A percentile compares a stretch with the other conserved stretches of the same genome.
phyloP scores from a whole-genome alignment of 2,329 filamentous ascomycete species.

The Nigrospora oryzae region DNA sequence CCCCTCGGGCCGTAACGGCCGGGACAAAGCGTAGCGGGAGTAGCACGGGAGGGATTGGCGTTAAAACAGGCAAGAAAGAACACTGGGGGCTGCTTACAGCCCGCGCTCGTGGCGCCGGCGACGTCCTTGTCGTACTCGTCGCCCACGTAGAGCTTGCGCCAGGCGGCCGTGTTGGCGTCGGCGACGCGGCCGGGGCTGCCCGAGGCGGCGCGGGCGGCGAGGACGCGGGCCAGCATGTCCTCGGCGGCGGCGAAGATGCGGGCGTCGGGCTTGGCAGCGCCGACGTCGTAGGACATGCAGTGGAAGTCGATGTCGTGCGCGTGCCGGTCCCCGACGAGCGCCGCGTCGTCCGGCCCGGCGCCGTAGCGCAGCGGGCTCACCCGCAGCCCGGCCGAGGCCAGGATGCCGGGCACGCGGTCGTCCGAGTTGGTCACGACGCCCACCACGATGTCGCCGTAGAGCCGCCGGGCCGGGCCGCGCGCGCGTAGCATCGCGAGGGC shows the following conservation, averaged over 20 bases:
- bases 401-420: conserved; percentile 44
- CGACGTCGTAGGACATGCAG: conserved; percentile 56
- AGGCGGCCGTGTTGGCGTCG: conserved; percentile 12
- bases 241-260: conserved; percentile 48
- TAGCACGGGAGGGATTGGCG: too few species aligned
- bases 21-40: too few species aligned
- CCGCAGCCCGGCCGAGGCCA: conserved; percentile 42
- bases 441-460: conserved; percentile 32
- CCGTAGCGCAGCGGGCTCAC: conserved; percentile 29
- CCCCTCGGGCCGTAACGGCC: too few species aligned
- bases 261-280: conserved; percentile 47
- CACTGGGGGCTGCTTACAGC: too few species aligned
- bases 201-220: conserved; percentile 12
- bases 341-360: not conserved
- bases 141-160: conserved; percentile 43
- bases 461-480: not conserved
- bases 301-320: conserved; percentile 41
- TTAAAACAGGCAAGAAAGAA: too few species aligned
- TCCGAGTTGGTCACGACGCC: conserved; percentile 58
- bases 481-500: conserved; percentile 32
- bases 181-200: conserved; percentile 1
- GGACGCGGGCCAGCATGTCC: conserved; percentile 25
- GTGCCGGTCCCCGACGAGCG: not conserved
- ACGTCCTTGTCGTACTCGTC: conserved; percentile 45
- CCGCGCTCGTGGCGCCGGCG: conserved; percentile 33